Evolutionary conservation across 495 filamentous ascomycete species (phyloP).

Genomic region (Clavariopsis aquatica): DNA sequence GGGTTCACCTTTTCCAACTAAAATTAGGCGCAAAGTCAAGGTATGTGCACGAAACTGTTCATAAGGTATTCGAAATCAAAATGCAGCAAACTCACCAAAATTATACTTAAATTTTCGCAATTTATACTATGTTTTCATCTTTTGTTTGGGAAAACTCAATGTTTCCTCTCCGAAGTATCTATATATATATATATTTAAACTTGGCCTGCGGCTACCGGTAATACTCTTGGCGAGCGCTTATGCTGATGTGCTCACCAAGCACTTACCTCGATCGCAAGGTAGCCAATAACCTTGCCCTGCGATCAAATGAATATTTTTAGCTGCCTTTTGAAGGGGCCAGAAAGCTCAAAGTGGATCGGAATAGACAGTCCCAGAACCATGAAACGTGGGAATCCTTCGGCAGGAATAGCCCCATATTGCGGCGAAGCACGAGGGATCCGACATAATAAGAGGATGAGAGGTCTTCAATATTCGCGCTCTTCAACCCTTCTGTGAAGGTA

Average conservation of each 20-base stretch:
- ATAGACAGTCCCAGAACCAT: background rate
- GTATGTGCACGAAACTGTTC: too few relatives aligned
- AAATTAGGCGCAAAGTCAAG: too few relatives aligned
- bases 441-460: slow-evolving; percentile 19
- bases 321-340: background rate
- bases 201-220: background rate
- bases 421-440: slow-evolving; percentile 8
- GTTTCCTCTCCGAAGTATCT: too few relatives aligned
- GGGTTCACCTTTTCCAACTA: too few relatives aligned
- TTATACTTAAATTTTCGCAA: too few relatives aligned
- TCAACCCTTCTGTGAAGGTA: background rate
- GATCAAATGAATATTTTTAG: background rate
- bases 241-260: background rate
- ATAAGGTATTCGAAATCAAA: too few relatives aligned
- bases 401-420: slow-evolving; percentile 8
- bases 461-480: background rate
- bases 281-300: background rate
- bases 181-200: too few relatives aligned
- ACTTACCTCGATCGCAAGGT: background rate
- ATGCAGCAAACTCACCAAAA: too few relatives aligned
- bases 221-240: background rate
- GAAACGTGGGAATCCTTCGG: slow-evolving; percentile 1
- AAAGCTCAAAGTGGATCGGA: background rate
- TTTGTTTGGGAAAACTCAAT: too few relatives aligned
- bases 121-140: too few relatives aligned